Evolutionary conservation across 257 asterid genomes (phyloP).

Genomic region (Solanum arcanum): DNA sequence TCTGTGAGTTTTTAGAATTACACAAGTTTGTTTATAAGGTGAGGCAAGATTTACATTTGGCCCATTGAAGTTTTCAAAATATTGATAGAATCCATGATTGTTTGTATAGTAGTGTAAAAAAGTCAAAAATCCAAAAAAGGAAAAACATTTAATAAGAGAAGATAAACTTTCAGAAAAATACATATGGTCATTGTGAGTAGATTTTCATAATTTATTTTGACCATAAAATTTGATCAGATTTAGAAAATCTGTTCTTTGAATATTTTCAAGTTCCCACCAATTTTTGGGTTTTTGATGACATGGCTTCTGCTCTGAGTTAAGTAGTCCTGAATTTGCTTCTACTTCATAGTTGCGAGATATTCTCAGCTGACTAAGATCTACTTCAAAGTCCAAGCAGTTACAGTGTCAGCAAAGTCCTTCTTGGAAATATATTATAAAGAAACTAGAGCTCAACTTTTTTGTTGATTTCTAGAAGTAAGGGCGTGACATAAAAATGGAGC

Average conservation of each 20-base stretch:
- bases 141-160: neutral
- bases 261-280: neutral
- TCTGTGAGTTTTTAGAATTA: conserved; percentile 4
- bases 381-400: neutral
- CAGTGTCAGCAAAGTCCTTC: neutral
- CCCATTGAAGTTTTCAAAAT: conserved; percentile 5
- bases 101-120: neutral
- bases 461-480: neutral
- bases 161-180: neutral
- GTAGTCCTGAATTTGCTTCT: neutral
- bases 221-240: neutral
- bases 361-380: neutral
- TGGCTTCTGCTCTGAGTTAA: neutral
- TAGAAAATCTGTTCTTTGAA: neutral
- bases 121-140: neutral
- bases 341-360: neutral
- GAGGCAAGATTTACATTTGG: neutral
- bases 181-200: neutral
- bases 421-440: neutral
- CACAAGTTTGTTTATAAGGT: neutral
- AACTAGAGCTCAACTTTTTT: neutral
- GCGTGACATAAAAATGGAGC: neutral
- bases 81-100: neutral
- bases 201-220: neutral
- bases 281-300: neutral